Percentiles rank a stretch among this genome's conserved stretches.
These are phyloP conservation scores for Leccinum subspadiceum DNA, from an alignment of 1,284 basidiomycete species.

Conservation along the genomic window DNA sequence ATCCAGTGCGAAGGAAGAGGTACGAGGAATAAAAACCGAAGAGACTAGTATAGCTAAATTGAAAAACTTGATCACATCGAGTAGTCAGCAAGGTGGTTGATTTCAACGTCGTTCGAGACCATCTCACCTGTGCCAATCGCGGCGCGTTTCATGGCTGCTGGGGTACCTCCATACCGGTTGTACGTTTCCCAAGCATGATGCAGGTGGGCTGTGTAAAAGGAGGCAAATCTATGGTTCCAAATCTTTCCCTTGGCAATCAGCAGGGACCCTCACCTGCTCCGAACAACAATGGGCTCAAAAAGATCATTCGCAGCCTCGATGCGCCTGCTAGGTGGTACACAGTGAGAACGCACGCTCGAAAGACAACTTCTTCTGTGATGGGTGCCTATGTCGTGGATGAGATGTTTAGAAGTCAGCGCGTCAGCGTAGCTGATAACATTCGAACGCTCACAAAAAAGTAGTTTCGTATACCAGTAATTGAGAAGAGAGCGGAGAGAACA, in stretches of 20 bases:
- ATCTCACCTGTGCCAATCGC: conserved; percentile 58
- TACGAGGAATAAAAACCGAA: conserved; percentile 91
- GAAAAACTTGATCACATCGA: conserved; percentile 59
- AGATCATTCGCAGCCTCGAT: conserved; percentile 61
- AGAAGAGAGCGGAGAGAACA: conserved; percentile 42
- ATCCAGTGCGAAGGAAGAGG: conserved; percentile 80
- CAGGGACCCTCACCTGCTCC: conserved; percentile 64
- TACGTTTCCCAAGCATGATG: conserved; percentile 91
- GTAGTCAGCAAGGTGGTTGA: conserved; percentile 8
- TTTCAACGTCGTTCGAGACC: background rate
- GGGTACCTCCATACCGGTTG: conserved; percentile 64
- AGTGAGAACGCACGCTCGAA: conserved; percentile 81
- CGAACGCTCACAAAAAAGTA: conserved; percentile 65
- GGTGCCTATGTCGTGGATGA: conserved; percentile 60
- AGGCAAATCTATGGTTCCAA: conserved; percentile 12
- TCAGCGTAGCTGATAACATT: background rate
- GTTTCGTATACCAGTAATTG: conserved; percentile 70
- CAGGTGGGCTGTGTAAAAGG: conserved; percentile 65
- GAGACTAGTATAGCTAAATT: conserved; percentile 85
- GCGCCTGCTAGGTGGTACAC: conserved; percentile 71
- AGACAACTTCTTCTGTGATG: conserved; percentile 90
- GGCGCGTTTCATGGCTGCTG: conserved; percentile 61
- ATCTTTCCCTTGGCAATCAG: background rate
- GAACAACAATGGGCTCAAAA: conserved; percentile 83
- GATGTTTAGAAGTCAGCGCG: conserved; percentile 1